Evolutionary conservation across 306 rosid species (phyloP), one percentile per base, ranked within the genome.

Genomic region (Vigna hirtella): DNA sequence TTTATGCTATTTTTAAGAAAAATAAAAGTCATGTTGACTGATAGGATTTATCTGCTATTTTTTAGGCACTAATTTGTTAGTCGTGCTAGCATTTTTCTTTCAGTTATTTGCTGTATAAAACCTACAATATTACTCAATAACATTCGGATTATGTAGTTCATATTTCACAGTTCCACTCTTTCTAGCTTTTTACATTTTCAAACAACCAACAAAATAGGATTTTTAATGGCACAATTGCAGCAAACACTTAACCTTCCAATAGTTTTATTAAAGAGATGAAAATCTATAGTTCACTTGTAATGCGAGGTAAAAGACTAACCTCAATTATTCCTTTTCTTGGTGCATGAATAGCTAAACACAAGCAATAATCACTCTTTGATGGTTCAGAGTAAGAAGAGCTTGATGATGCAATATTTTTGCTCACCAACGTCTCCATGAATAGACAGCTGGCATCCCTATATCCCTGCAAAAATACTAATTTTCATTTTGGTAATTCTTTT

Each of bases 281-380:
- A 70, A 61, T 20, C 7, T 16, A 7, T 24, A 57, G 66, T 56
- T 56, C 43, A 59, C 36, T 48, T 43, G 22, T 59, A 17, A 38
- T 71, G 73, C 20, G 65, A 49, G 52, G 70, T 57, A 53, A 53
- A 77, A 40, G 16, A 72, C 47, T 28, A 82, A 88, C 99, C 98
- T 95, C 99, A 62, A 93, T 62, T 72, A 95, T 95, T 81, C 96
- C 99, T 85, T 93, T 95, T 70, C 90, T 87, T 72, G 99, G 99
- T 48, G 99, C 99, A 76, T 95, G 98, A 83, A 95, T 93, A 79
- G 89, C 99, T 91, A 95, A 86, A 83, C 99, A 95, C 87, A 95
- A 80, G 87, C 96, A 95, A 82, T 95, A 91, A 80, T 93, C 99
- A 80, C 98, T 93, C 88, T 95, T 95, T 13, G 53, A 68, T 3